Percentiles rank a stretch among this genome's conserved stretches.
phyloP scores from a whole-genome alignment of 441 rosid genomes.

The Pelargonium citronellum region DNA sequence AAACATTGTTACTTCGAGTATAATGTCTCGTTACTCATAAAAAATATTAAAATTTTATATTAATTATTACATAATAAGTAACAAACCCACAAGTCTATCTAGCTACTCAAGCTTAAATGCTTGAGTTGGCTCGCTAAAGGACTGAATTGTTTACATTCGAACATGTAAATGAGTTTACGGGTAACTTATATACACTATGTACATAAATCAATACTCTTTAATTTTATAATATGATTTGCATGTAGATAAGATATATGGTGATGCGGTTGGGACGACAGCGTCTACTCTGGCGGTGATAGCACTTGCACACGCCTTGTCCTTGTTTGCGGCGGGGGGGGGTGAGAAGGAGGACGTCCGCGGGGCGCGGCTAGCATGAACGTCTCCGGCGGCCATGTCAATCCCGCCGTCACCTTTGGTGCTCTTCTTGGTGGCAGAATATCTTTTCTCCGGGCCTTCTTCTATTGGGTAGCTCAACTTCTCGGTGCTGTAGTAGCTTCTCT shows the following conservation, averaged over 20 bases:
- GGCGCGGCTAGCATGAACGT: conserved; percentile 49
- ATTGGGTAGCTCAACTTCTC: conserved; percentile 51
- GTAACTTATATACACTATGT: not conserved
- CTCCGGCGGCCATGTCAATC: conserved; percentile 75
- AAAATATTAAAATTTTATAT: too few relatives aligned
- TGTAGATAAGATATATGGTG: conserved; percentile 49
- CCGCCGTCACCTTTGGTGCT: conserved; percentile 72
- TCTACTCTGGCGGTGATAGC: conserved; percentile 52
- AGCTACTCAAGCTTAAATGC: too few relatives aligned
- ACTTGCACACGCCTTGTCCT: conserved; percentile 63
- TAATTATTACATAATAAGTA: too few relatives aligned
- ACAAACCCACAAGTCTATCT: too few relatives aligned
- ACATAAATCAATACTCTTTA: not conserved
- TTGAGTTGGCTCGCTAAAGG: too few relatives aligned
- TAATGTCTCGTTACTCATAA: too few relatives aligned
- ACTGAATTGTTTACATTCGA: too few relatives aligned
- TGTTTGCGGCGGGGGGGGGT: conserved; percentile 60
- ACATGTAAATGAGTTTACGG: not conserved
- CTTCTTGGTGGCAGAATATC: conserved; percentile 68
- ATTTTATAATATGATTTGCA: not conserved
- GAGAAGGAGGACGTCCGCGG: too few relatives aligned
- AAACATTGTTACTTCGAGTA: too few relatives aligned
- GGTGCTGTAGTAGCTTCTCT: conserved; percentile 51
- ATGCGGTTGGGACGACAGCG: conserved; percentile 33
- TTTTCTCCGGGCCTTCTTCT: conserved; percentile 38